Conservation (phyloP, 2,329 filamentous ascomycete genomes). For the Talaromyces sp. region DNA sequence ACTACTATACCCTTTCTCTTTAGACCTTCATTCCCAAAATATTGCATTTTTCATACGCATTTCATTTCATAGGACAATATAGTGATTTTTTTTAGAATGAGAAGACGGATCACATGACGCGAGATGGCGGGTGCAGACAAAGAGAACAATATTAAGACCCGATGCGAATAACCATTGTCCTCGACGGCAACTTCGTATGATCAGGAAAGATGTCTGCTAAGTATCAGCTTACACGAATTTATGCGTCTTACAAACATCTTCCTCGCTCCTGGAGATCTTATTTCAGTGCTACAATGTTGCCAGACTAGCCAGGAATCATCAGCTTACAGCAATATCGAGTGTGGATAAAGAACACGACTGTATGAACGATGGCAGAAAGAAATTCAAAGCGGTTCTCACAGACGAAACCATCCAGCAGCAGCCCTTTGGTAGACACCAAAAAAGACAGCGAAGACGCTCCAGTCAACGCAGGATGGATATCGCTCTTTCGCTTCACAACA, state of each 20-base stretch:
- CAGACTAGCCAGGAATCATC: neutral
- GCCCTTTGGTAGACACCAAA: neutral
- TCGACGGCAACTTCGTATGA: neutral
- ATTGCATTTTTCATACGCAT: constrained; percentile 4
- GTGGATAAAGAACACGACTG: neutral
- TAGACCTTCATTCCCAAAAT: constrained; percentile 16
- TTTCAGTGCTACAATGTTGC: neutral
- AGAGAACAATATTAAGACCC: constrained; percentile 8
- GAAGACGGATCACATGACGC: neutral
- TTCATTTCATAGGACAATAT: neutral
- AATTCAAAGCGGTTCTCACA: neutral
- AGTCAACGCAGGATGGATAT: constrained; percentile 37
- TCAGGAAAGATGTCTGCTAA: neutral
- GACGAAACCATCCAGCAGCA: neutral
- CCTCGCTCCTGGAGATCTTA: neutral
- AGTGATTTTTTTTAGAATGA: neutral
- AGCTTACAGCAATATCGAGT: neutral
- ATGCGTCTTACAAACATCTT: neutral
- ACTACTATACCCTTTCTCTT: neutral
- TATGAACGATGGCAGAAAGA: neutral
- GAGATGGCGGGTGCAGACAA: neutral
- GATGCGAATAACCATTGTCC: neutral
- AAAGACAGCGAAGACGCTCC: neutral
- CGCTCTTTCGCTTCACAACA: constrained; percentile 69
- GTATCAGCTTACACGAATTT: neutral